Base-by-base conservation (phyloP, 2,329 filamentous ascomycete species). In the Myriosclerotinia curreyana region DNA sequence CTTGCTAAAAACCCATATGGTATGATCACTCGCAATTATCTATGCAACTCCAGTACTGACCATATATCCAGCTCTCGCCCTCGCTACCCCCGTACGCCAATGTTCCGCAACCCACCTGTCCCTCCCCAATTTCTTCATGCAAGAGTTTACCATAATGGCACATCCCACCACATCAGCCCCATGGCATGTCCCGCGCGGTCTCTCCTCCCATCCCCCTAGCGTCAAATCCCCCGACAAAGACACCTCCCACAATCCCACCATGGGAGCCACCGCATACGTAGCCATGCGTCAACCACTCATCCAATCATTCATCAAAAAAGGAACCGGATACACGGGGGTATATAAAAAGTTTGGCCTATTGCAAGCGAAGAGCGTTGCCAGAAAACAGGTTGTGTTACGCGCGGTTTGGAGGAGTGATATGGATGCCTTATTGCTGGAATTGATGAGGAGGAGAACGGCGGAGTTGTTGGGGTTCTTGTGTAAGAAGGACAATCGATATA, bases 1-100 rank as follows among this genome's bases (percentile, higher is more conserved):
- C 76, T 92, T 1, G 77, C 77, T 38, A 79, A 79, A 46, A 92
- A 90, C 68, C 79, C 86, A 2, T 91, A 84, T 69, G 89, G 63
- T 65, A 64, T 44, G 22, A 5, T 22, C 25, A 25, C 14, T 28
- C 14, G 0, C 1, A 15, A 31, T 12, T 31, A 2, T 34, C 5
- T 49, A 28, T 14, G 14, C 11, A 12, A 42, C 15, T 17, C 2
- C 15, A 2, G 5, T 42, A 40, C 55, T 53, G 31, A 61, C 22
- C 8, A 36, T 11, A 3, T 0, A n/a, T n/a, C 31, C 17, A 65
- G 63, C 88, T 3, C 80, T 80, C 52, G 83, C 86, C 8, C 80
- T 92, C 28, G 83, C 83, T 38, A 82, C 83, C 0, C 84, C 86
- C 0, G 64, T 87, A 28, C 85, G 89, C 62, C 69, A 74, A 64